Conservation (phyloP, 2,329 filamentous ascomycete species). For the Colletotrichum noveboracense region DNA sequence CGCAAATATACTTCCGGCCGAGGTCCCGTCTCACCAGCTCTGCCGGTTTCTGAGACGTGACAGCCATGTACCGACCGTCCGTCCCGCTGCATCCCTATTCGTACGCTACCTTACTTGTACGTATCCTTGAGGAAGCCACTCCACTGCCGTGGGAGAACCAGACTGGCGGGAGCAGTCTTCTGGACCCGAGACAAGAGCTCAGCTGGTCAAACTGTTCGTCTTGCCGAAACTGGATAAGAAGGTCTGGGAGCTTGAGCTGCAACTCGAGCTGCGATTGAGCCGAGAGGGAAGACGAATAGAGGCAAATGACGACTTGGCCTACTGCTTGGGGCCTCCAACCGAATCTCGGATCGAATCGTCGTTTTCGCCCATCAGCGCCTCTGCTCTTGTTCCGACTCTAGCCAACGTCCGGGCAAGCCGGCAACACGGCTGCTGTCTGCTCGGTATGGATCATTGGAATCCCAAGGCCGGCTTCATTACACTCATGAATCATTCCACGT, state of each 20-base stretch:
- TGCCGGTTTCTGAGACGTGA: not conserved
- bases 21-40: not conserved
- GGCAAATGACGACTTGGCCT: not conserved
- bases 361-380: not conserved
- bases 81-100: not conserved
- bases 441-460: not conserved
- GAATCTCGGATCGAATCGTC: not conserved
- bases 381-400: not conserved
- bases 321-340: not conserved
- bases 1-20: not conserved
- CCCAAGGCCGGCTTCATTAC: not conserved
- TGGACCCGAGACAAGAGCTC: not conserved
- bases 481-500: not conserved
- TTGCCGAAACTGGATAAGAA: not conserved
- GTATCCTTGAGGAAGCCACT: not conserved
- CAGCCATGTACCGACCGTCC: not conserved
- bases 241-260: not conserved
- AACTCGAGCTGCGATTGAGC: not conserved
- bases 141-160: not conserved
- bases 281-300: not conserved
- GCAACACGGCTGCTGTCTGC: not conserved
- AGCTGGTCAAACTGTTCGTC: not conserved
- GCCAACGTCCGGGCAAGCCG: not conserved
- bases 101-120: not conserved
- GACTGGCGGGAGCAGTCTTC: not conserved